Evolutionary conservation across 2,329 filamentous ascomycete species (phyloP).

Genomic region (Passalora sequoiae): DNA sequence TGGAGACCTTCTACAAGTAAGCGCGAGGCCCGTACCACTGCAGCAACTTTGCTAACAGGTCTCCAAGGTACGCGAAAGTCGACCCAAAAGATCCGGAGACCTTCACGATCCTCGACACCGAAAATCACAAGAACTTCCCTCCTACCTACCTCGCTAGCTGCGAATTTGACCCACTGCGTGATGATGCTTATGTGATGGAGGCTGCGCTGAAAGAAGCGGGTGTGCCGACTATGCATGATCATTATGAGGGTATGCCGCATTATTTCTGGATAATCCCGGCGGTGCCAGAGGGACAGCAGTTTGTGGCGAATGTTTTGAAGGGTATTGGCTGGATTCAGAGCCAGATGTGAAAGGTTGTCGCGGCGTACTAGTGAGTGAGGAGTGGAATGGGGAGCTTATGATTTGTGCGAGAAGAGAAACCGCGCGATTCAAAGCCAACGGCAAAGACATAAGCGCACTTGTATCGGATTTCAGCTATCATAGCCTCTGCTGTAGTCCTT

Average conservation of each 20-base stretch:
- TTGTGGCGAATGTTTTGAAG: constrained; percentile 14
- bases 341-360: too few relatives aligned
- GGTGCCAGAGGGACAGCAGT: constrained; percentile 15
- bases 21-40: background rate
- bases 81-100: constrained; percentile 20
- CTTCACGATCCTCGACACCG: constrained; percentile 21
- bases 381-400: too few relatives aligned
- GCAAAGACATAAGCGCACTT: too few relatives aligned
- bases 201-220: constrained; percentile 42
- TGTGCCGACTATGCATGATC: constrained; percentile 42
- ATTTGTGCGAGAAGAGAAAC: too few relatives aligned
- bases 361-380: too few relatives aligned
- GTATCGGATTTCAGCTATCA: too few relatives aligned
- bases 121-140: constrained; percentile 35
- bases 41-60: background rate
- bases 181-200: constrained; percentile 51
- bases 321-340: constrained; percentile 17
- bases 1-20: constrained; percentile 23
- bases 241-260: constrained; percentile 33
- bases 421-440: too few relatives aligned
- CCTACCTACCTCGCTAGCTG: constrained; percentile 47
- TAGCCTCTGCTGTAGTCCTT: too few relatives aligned
- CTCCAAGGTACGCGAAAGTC: constrained; percentile 12
- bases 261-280: constrained; percentile 34
- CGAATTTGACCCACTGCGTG: constrained; percentile 48